phyloP scores from a whole-genome alignment of 2,329 filamentous ascomycete genomes.

The Geosmithia flava region DNA sequence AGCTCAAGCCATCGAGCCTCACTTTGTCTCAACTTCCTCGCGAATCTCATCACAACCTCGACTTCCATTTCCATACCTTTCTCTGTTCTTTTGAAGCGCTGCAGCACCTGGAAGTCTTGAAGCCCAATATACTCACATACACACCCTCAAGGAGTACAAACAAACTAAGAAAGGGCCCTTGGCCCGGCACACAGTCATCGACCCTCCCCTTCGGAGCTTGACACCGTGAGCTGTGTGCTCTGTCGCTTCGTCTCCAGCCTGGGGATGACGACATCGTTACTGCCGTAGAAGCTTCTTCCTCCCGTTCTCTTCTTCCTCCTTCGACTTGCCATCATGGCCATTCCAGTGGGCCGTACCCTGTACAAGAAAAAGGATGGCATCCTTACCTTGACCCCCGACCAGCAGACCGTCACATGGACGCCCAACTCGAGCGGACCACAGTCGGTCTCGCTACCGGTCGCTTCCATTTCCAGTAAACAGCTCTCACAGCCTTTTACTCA shows the following conservation, averaged over 20 bases:
- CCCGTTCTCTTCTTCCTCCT: background rate
- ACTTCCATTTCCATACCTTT: background rate
- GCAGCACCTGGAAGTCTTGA: background rate
- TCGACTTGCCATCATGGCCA: constrained; percentile 29
- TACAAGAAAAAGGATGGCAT: constrained; percentile 97
- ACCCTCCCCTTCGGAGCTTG: background rate
- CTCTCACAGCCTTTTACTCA: constrained; percentile 2
- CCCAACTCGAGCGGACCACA: constrained; percentile 53
- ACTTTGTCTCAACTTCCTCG: background rate
- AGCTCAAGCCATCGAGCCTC: background rate
- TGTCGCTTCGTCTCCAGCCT: background rate
- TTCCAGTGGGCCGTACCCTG: constrained; percentile 52
- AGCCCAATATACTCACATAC: background rate
- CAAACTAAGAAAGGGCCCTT: background rate
- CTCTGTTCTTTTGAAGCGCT: background rate
- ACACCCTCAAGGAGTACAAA: background rate
- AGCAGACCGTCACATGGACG: constrained; percentile 69
- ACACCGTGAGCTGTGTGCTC: background rate
- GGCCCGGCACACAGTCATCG: background rate
- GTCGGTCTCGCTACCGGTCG: constrained; percentile 55
- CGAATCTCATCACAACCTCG: background rate
- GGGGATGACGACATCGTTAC: constrained; percentile 1
- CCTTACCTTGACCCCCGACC: constrained; percentile 62
- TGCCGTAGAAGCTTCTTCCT: background rate
- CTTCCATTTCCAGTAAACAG: constrained; percentile 64